Evolutionary conservation across 2,329 filamentous ascomycete genomes (phyloP).

Genomic region (Cercospora nicotianae): DNA sequence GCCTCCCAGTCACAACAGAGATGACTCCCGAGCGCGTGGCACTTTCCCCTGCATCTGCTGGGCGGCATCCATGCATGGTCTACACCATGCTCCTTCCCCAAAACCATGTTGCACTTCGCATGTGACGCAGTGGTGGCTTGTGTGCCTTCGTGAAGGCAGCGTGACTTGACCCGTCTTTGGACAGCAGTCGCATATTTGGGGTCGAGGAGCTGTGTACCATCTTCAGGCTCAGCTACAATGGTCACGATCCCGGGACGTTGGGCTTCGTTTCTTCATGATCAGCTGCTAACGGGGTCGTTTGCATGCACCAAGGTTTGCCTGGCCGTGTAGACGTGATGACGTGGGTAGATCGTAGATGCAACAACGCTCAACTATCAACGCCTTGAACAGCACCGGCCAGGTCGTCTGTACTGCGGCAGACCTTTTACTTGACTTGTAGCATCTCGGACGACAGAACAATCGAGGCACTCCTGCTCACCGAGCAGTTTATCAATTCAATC

Average conservation of each 20-base stretch:
- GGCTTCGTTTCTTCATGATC: neutral
- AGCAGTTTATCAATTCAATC: no score
- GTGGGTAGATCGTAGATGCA: neutral
- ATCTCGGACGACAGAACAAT: no score
- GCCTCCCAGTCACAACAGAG: neutral
- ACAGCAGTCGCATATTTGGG: neutral
- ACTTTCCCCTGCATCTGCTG: neutral
- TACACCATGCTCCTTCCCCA: neutral
- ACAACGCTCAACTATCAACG: neutral
- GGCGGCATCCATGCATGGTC: no score
- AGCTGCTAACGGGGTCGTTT: neutral
- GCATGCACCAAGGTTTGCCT: neutral
- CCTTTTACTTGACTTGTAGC: no score
- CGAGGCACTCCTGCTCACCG: no score
- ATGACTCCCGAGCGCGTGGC: neutral
- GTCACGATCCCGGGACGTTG: neutral
- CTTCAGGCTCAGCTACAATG: neutral
- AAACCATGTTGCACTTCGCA: neutral
- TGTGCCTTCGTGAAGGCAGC: neutral
- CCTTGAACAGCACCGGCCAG: neutral
- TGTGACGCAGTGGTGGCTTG: neutral
- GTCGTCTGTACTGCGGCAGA: neutral
- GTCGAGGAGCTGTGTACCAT: neutral
- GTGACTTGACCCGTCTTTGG: neutral
- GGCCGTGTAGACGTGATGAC: neutral